phyloP scores from a whole-genome alignment of 23 red algal genomes.

The Cyanidioschyzon merolae region DNA sequence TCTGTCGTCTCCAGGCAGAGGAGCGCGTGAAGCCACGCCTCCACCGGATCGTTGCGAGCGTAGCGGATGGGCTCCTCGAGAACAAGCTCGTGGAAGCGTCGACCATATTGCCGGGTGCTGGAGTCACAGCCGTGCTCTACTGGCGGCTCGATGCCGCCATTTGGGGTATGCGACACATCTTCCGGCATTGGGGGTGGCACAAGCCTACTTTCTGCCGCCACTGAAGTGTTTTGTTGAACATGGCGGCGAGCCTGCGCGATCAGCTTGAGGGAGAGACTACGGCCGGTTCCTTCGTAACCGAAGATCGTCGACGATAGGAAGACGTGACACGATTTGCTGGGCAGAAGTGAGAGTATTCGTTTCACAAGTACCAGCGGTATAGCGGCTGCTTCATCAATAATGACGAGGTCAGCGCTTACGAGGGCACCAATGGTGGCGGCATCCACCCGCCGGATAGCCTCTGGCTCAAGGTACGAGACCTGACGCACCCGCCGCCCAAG shows the following conservation, averaged over 20 bases:
- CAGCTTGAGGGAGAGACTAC: slow-evolving; percentile 88
- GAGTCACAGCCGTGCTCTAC: neutral
- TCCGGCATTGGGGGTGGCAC: neutral
- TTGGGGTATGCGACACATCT: neutral
- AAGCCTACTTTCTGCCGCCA: neutral
- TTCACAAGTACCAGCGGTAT: slow-evolving; percentile 71
- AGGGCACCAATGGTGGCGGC: slow-evolving; percentile 19
- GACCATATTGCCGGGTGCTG: slow-evolving; percentile 30
- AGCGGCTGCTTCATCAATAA: slow-evolving; percentile 94
- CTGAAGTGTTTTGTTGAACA: neutral
- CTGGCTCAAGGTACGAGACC: slow-evolving; percentile 72
- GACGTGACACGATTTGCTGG: slow-evolving; percentile 46
- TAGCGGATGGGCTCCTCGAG: slow-evolving; percentile 87
- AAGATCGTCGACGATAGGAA: slow-evolving; percentile 82
- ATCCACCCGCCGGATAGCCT: slow-evolving; percentile 27
- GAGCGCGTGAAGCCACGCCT: slow-evolving; percentile 87
- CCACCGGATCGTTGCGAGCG: slow-evolving; percentile 61
- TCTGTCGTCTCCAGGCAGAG: slow-evolving; percentile 59
- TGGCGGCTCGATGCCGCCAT: neutral
- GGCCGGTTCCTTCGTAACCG: slow-evolving; percentile 92
- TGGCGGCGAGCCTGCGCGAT: slow-evolving; percentile 51
- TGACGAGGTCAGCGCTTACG: slow-evolving; percentile 44
- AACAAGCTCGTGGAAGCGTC: slow-evolving; percentile 62
- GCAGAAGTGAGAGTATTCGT: slow-evolving; percentile 37
- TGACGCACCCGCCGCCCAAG: slow-evolving; percentile 28